Evolutionary conservation across 176 grass and related monocot species (phyloP), one percentile per base, ranked within the genome.

Genomic region (Pharus latifolius): DNA sequence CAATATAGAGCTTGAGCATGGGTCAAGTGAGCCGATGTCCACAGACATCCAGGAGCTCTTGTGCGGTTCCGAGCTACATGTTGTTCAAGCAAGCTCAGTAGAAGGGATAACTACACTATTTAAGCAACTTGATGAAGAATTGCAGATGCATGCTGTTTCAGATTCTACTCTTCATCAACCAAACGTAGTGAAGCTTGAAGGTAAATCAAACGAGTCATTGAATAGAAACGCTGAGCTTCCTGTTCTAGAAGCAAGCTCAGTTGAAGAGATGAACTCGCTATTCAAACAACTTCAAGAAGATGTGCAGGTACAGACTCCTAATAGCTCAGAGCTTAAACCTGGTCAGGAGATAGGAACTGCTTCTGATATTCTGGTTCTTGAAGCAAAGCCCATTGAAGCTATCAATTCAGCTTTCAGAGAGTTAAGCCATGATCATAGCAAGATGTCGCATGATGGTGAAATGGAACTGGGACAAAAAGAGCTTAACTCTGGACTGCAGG

Each of bases 191-290:
- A 50, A 60, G 62, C 2, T 51, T 7, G 52, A 67, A 49, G 23
- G 11, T 3, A 28, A 31, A 24, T 15, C 40, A 24, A 76, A 51
- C 16, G 64, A 70, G 48, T 6, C 40, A 47, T 19, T 60, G 8
- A 22, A 28, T 17, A 12, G 23, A 23, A 34, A 22, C 5, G 11
- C 4, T 18, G 38, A 70, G 6, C 63, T 67, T 71, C 44, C 60
- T 54, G 23, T 74, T 62, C 10, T 69, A 61, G 38, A 83, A 83
- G 29, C 35, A 57, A 69, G 32, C 55, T 81, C 52, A 10, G 52
- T 24, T 35, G 49, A 81, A 45, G 31, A 57, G 17, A 44, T 74
- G 68, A 49, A 27, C 28, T 77, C 32, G 2, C 24, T 32, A 30
- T 74, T 87, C 31, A 40, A 30, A 56, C 35, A 78, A 7, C 14